These are phyloP conservation scores for Calonectria henricotiae DNA, from an alignment of 2,329 filamentous ascomycete species.

Conservation along the genomic window DNA sequence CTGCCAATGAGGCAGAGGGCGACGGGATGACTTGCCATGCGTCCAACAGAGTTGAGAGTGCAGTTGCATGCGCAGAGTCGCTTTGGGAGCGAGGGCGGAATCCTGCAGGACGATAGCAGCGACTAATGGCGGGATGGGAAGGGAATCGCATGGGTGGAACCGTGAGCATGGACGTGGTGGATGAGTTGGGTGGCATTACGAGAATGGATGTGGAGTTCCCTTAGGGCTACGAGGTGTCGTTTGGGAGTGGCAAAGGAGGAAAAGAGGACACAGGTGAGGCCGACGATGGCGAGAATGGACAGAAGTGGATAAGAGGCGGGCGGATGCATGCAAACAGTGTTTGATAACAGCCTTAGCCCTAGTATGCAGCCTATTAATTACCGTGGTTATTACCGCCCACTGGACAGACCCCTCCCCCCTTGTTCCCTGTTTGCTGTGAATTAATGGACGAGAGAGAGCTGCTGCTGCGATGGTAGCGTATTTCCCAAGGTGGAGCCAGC, in stretches of 20 bases:
- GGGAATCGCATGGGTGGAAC: constrained; percentile 46
- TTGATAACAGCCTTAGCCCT: constrained; percentile 39
- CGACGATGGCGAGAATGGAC: constrained; percentile 43
- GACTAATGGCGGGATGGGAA: constrained; percentile 40
- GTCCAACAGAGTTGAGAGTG: constrained; percentile 37
- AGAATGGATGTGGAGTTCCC: constrained; percentile 60
- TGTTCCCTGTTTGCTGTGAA: not conserved
- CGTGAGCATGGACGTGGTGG: constrained; percentile 55
- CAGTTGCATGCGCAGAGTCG: constrained; percentile 28
- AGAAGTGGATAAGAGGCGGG: constrained; percentile 31
- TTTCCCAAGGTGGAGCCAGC: constrained; percentile 11
- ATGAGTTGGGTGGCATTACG: constrained; percentile 58
- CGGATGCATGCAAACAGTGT: constrained; percentile 28
- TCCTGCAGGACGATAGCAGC: constrained; percentile 40
- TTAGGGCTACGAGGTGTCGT: constrained; percentile 31
- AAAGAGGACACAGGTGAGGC: constrained; percentile 32
- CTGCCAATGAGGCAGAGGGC: constrained; percentile 27
- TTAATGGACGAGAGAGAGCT: constrained; percentile 28
- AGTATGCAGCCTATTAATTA: constrained; percentile 41
- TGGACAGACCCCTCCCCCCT: constrained; percentile 37
- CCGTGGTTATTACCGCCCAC: constrained; percentile 46
- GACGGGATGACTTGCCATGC: constrained; percentile 32
- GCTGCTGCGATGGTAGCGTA: constrained; percentile 14
- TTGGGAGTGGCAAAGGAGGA: too few relatives aligned
- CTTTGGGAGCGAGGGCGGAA: constrained; percentile 23